phyloP scores from a whole-genome alignment of 2,329 filamentous ascomycete species.

The Atkinsonella texensis region DNA sequence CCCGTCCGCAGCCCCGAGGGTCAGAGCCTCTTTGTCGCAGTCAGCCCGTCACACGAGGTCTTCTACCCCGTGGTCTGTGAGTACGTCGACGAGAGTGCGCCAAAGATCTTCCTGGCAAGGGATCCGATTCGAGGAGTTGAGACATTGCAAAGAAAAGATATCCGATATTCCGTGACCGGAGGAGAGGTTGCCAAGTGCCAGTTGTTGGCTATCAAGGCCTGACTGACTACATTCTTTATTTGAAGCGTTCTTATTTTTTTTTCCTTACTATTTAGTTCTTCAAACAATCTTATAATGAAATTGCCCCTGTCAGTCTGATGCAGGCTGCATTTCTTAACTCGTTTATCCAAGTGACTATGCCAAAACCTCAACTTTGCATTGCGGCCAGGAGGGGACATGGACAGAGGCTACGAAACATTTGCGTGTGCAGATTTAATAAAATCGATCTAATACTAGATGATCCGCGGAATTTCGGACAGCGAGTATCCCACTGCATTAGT shows the following conservation, averaged over 20 bases:
- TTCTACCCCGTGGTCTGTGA: conserved; percentile 20
- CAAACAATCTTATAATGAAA: too few species aligned
- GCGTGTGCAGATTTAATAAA: too few species aligned
- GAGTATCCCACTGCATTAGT: neutral
- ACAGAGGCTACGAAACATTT: too few species aligned
- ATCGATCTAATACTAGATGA: too few species aligned
- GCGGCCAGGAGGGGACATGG: too few species aligned
- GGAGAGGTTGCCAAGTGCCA: conserved; percentile 12
- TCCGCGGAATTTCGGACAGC: neutral
- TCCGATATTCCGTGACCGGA: conserved; percentile 16
- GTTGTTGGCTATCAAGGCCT: conserved; percentile 3
- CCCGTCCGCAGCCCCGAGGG: conserved; percentile 7
- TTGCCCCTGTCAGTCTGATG: too few species aligned
- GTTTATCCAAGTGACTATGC: too few species aligned
- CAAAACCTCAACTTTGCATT: too few species aligned
- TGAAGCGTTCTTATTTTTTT: neutral
- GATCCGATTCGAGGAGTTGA: conserved; percentile 13
- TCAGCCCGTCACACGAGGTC: conserved; percentile 11
- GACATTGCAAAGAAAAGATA: conserved; percentile 12
- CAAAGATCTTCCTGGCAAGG: conserved; percentile 17
- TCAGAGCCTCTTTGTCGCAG: conserved; percentile 11
- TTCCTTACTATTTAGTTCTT: neutral
- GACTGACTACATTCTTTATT: neutral
- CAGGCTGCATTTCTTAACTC: too few species aligned
- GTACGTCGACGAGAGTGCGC: conserved; percentile 10